phyloP scores from a whole-genome alignment of 73 alveolate species.

The Halteria grandinella region DNA sequence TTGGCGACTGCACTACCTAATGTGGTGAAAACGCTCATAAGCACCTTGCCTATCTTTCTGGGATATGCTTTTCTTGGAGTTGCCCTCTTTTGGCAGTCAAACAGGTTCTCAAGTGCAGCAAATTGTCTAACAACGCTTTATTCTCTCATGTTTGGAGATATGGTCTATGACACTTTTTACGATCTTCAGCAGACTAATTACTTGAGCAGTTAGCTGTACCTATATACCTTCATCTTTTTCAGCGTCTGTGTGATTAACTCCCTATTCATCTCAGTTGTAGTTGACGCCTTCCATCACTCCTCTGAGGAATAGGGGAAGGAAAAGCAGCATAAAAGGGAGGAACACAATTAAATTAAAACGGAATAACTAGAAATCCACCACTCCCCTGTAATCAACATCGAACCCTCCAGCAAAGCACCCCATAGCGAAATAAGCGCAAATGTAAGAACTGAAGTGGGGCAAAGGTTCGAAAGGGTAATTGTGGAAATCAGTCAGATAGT shows the following conservation, averaged over 20 bases:
- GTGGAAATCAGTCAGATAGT: too few relatives aligned
- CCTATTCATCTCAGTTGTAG: too few relatives aligned
- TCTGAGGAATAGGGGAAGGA: too few relatives aligned
- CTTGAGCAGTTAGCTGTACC: slow-evolving; percentile 77
- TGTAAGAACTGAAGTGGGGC: too few relatives aligned
- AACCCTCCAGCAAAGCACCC: too few relatives aligned
- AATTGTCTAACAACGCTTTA: slow-evolving; percentile 63
- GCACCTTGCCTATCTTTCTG: slow-evolving; percentile 83
- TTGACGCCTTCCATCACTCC: too few relatives aligned
- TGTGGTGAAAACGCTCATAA: slow-evolving; percentile 72
- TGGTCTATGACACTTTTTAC: slow-evolving; percentile 76
- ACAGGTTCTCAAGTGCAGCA: slow-evolving; percentile 70
- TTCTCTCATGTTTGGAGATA: slow-evolving; percentile 90
- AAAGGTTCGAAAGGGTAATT: too few relatives aligned
- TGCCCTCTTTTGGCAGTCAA: slow-evolving; percentile 90
- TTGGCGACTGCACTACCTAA: slow-evolving; percentile 66
- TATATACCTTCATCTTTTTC: slow-evolving; percentile 75
- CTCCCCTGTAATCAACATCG: too few relatives aligned
- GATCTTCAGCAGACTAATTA: slow-evolving; percentile 67
- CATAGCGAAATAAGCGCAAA: too few relatives aligned
- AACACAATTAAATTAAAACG: too few relatives aligned
- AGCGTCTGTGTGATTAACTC: slow-evolving; percentile 79
- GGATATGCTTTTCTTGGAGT: slow-evolving; percentile 91
- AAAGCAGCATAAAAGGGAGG: too few relatives aligned
- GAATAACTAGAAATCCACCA: too few relatives aligned